Conservation (phyloP, 2,329 filamentous ascomycete genomes). For the Trichophyton equinum region DNA sequence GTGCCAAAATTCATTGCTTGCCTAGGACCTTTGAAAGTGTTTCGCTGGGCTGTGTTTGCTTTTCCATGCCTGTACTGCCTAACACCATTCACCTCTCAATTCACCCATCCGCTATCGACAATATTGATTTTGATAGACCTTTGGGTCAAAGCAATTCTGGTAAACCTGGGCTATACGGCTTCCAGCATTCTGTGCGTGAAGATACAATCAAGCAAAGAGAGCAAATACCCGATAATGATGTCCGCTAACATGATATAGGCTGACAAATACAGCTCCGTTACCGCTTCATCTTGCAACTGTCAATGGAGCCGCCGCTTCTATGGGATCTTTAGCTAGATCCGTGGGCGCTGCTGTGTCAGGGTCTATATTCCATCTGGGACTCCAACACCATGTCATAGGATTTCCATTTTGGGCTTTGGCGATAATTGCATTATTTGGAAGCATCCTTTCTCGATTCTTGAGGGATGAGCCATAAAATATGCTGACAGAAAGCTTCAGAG, state of each 20-base stretch:
- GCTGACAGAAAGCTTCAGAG: too few species aligned
- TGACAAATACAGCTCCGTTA: conserved; percentile 75
- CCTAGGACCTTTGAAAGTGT: conserved; percentile 5
- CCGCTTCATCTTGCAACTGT: conserved; percentile 76
- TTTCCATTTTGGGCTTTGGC: conserved; percentile 6
- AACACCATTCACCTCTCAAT: background rate
- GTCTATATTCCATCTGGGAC: conserved; percentile 13
- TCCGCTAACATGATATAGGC: background rate
- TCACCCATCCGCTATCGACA: background rate
- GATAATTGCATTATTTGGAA: background rate
- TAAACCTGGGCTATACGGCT: background rate
- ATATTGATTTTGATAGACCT: background rate
- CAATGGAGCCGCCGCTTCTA: conserved; percentile 82
- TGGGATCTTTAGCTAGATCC: conserved; percentile 74
- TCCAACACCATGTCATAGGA: conserved; percentile 1
- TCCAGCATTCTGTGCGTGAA: background rate
- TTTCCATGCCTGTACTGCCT: background rate
- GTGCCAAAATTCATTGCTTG: conserved; percentile 2
- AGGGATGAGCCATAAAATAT: background rate
- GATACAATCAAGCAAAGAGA: background rate
- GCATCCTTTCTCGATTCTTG: background rate
- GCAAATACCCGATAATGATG: background rate
- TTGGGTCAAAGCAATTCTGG: background rate
- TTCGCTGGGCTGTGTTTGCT: background rate
- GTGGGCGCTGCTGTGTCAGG: conserved; percentile 82